These are phyloP conservation scores for Apiospora hydei DNA, from an alignment of 2,329 filamentous ascomycete genomes.

Conservation along the genomic window DNA sequence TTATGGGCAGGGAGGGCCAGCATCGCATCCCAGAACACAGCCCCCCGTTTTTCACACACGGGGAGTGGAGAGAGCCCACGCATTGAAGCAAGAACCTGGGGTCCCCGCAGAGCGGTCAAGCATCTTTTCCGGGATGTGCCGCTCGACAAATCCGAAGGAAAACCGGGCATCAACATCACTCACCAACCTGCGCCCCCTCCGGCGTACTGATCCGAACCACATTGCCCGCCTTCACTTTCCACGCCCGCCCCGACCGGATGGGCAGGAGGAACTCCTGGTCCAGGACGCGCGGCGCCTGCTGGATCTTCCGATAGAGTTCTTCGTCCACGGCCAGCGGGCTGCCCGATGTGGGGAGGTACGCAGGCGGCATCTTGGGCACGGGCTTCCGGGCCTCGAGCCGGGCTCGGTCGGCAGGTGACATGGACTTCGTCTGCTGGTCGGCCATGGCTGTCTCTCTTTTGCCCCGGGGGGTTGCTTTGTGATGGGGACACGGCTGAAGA, in stretches of 20 bases:
- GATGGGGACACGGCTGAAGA: neutral
- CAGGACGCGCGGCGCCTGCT: constrained; percentile 51
- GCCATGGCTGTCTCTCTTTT: neutral
- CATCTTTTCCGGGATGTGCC: neutral
- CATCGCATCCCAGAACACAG: too few species aligned
- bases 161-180: constrained; percentile 31
- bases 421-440: neutral
- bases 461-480: neutral
- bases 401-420: constrained; percentile 31
- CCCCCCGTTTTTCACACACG: too few species aligned
- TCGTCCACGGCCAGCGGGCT: constrained; percentile 54
- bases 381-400: constrained; percentile 52
- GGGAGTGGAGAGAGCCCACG: neutral
- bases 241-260: constrained; percentile 77
- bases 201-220: constrained; percentile 79
- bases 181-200: constrained; percentile 76
- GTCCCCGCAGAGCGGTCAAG: neutral
- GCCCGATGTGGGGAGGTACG: constrained; percentile 53
- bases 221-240: constrained; percentile 71
- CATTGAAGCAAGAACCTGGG: neutral
- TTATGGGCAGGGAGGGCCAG: neutral
- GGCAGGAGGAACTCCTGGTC: constrained; percentile 68
- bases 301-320: constrained; percentile 67
- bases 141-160: neutral
- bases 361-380: constrained; percentile 56